Percentiles rank a stretch among this genome's conserved stretches.
Conservation (phyloP, 768 basidiomycete species). For the Podaxis pistillaris region DNA sequence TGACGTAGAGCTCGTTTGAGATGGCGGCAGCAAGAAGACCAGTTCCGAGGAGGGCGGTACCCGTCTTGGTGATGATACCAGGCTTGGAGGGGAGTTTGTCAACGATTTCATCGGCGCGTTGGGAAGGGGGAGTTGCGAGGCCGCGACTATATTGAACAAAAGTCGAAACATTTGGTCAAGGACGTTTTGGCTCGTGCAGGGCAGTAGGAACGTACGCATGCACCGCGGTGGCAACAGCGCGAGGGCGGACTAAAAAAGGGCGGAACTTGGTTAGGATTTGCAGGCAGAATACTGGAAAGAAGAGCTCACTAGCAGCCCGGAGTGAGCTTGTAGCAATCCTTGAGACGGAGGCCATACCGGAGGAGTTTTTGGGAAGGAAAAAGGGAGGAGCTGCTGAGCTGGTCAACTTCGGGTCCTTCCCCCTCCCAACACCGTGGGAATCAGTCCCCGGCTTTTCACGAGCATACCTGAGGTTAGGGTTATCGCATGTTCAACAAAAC, state of each 20-base stretch:
- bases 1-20: slow-evolving; percentile 95
- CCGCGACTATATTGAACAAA: slow-evolving; percentile 48
- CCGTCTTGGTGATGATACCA: slow-evolving; percentile 92
- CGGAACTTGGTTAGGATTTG: background rate
- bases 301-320: slow-evolving; percentile 53
- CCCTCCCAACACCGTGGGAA: slow-evolving; percentile 33
- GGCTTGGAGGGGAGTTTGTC: slow-evolving; percentile 84
- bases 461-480: slow-evolving; percentile 31
- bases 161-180: slow-evolving; percentile 12
- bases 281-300: background rate
- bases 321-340: slow-evolving; percentile 68
- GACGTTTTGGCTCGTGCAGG: slow-evolving; percentile 11
- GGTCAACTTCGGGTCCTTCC: slow-evolving; percentile 23
- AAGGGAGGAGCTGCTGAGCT: slow-evolving; percentile 27
- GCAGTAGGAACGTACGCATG: slow-evolving; percentile 43
- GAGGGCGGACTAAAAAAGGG: slow-evolving; percentile 47
- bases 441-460: slow-evolving; percentile 38
- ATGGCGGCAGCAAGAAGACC: slow-evolving; percentile 89
- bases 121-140: slow-evolving; percentile 69
- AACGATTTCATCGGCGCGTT: slow-evolving; percentile 89
- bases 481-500: background rate
- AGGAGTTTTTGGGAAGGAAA: slow-evolving; percentile 25
- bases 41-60: slow-evolving; percentile 86
- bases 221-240: slow-evolving; percentile 46
- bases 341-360: slow-evolving; percentile 54